Base-by-base conservation (phyloP, 2,329 filamentous ascomycete species). In the Aspergillus sp. region DNA sequence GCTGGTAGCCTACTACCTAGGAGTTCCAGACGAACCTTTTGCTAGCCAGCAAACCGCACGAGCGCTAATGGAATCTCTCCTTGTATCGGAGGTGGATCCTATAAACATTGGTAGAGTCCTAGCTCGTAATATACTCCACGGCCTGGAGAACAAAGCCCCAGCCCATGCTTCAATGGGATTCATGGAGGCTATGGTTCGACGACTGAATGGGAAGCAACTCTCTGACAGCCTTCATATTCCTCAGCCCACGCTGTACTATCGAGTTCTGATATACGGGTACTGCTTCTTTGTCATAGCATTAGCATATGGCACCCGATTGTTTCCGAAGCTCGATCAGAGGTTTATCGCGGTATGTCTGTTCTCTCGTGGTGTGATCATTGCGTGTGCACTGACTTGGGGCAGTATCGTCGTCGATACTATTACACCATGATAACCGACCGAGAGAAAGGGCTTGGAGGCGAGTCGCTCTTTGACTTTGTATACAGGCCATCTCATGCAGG, bases 71-170 rank as follows among this genome's bases (percentile, higher is more conserved):
- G 89, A 93, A 66, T 85, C 84, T 0, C 77, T 92, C 1, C 73
- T 91, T 17, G 76, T 85, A 28, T 82, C 87, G 28, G 90, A 93
- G 72, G 82, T 92, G 19, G 71, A 84, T 25, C 90, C 91, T 0
- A 87, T 85, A 0, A 76, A 81, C 0, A 89, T 84, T 19, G 88
- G 85, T 0, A 81, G 82, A 49, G 80, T 88, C 6, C 80, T 94
- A 25, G 89, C 89, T 3, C 89, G 89, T 73, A 94, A 93, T 70
- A 89, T 93, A 68, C 87, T 94, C 66, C 82, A 85, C 3, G 84
- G 85, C 3, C 80, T 93, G n/a, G 82, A 88, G 66, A 80, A 83
- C 53, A 84, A 86, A 43, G 85, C 89, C 0, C 91, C 91, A 0
- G 81, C 85, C 0, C 88, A 86, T 65, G 83, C 88, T 0, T 88